Conservation (phyloP, 768 basidiomycete genomes). For the Boletus huronensis region DNA sequence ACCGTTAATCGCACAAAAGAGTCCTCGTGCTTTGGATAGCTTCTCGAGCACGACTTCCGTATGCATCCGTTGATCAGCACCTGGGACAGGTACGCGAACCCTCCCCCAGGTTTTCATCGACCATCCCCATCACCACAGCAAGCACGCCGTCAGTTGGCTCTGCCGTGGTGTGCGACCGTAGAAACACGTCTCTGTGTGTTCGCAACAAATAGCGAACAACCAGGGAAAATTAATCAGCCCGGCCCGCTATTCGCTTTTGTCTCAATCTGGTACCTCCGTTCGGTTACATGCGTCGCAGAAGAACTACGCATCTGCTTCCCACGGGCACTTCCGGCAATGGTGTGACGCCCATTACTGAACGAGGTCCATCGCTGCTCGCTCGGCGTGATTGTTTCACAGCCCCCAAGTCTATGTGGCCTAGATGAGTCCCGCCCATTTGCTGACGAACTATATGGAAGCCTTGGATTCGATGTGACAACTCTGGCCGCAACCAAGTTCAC, state of each 20-base stretch:
- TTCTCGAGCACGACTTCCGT: too few species aligned
- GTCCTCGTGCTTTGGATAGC: neutral
- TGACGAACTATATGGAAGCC: neutral
- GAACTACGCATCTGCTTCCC: conserved; percentile 12
- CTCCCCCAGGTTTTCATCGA: conserved; percentile 1
- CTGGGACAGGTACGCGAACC: conserved; percentile 12
- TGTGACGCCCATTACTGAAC: conserved; percentile 12
- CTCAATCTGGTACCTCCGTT: conserved; percentile 25
- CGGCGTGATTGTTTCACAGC: conserved; percentile 2
- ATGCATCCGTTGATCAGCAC: neutral
- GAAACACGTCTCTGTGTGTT: neutral
- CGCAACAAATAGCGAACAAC: neutral
- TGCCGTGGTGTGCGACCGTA: neutral
- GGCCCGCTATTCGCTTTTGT: conserved; percentile 10
- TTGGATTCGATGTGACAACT: conserved; percentile 1
- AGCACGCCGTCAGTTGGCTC: neutral
- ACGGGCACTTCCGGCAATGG: conserved; percentile 22
- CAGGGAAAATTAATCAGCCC: conserved; percentile 8
- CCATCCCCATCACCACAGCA: neutral
- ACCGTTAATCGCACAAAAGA: conserved; percentile 8
- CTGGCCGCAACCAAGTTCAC: neutral
- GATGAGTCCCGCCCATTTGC: conserved; percentile 5
- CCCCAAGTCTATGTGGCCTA: neutral
- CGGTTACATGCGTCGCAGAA: conserved; percentile 22
- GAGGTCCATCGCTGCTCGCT: neutral